Evolutionary conservation across 139 green algal species (phyloP).

Genomic region (Spirogloea muscicola): DNA sequence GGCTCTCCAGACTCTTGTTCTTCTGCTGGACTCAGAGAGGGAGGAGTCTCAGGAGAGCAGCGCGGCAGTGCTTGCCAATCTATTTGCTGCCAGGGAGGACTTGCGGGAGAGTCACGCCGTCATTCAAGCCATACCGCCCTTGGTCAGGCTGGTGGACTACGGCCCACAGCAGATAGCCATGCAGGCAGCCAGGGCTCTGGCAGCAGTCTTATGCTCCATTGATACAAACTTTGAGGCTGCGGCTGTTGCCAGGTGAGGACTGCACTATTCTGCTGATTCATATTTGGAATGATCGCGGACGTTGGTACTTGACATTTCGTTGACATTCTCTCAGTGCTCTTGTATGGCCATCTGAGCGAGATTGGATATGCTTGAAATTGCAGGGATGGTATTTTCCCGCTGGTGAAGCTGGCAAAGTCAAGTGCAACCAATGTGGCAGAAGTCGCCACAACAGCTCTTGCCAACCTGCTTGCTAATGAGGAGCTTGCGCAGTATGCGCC

Average conservation of each 20-base stretch:
- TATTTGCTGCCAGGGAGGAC: conserved; percentile 38
- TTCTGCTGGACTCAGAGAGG: conserved; percentile 16
- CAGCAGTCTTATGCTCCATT: conserved; percentile 35
- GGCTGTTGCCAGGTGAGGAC: conserved; percentile 15
- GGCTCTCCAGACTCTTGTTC: conserved; percentile 28
- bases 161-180: conserved; percentile 30
- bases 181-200: conserved; percentile 29
- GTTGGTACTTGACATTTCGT: too few relatives aligned
- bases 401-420: conserved; percentile 39
- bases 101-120: conserved; percentile 19
- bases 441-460: conserved; percentile 31
- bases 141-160: conserved; percentile 24
- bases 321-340: too few relatives aligned
- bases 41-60: conserved; percentile 33
- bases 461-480: conserved; percentile 34
- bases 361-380: too few relatives aligned
- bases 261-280: too few relatives aligned
- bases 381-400: conserved; percentile 27
- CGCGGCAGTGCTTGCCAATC: conserved; percentile 33
- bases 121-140: conserved; percentile 22
- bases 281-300: too few relatives aligned
- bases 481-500: conserved; percentile 31
- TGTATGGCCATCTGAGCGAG: too few relatives aligned
- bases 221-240: conserved; percentile 30
- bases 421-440: conserved; percentile 21